phyloP scores from a whole-genome alignment of 106 monocot species.

The Alisma plantagoaquatica region DNA sequence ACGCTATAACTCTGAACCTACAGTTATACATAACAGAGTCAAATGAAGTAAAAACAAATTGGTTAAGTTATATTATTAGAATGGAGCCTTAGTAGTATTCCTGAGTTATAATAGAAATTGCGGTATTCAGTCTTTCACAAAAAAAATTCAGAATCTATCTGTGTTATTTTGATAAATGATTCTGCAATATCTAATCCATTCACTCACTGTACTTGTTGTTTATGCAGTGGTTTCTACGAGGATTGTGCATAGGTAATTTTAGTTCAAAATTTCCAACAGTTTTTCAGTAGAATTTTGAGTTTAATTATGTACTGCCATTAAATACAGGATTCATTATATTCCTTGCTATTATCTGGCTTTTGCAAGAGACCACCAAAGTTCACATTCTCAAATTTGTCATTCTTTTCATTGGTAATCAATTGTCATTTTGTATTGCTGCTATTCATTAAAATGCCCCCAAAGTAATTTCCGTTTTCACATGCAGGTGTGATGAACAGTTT shows the following conservation, averaged over 20 bases:
- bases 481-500: conserved; percentile 35
- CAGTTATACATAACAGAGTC: no score
- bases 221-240: background rate
- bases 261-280: background rate
- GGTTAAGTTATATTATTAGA: no score
- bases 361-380: conserved; percentile 69
- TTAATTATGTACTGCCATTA: background rate
- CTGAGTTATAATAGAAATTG: no score
- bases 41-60: no score
- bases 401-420: conserved; percentile 22
- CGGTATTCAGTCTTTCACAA: no score
- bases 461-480: background rate
- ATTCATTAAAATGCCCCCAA: background rate
- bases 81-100: no score
- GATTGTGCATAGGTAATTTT: background rate
- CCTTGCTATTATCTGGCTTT: conserved; percentile 65
- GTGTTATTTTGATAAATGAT: no score
- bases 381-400: conserved; percentile 67
- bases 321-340: conserved; percentile 95
- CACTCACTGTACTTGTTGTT: background rate
- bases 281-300: background rate
- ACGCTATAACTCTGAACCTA: no score
- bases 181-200: no score
- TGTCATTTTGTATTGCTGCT: background rate
- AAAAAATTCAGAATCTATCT: no score